phyloP scores from a whole-genome alignment of 768 basidiomycete species.

The Coprinellus micaceus region DNA sequence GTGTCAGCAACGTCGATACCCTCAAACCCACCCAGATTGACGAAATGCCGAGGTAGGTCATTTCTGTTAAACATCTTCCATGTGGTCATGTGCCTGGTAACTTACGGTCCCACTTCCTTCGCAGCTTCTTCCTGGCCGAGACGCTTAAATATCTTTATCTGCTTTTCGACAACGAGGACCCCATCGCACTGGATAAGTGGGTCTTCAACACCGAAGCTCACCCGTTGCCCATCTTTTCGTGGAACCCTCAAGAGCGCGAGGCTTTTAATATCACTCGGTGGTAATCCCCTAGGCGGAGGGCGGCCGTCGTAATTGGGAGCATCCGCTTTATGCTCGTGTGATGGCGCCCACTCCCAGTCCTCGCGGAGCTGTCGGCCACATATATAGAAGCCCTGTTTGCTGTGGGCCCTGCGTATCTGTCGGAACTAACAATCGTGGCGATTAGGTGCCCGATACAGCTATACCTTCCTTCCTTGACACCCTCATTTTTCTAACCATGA shows the following conservation, averaged over 20 bases:
- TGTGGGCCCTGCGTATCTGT: too few species aligned
- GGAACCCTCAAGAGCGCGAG: constrained; percentile 53
- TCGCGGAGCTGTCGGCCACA: too few species aligned
- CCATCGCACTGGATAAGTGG: constrained; percentile 50
- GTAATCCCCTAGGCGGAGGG: neutral
- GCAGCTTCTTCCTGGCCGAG: constrained; percentile 42
- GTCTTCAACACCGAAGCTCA: constrained; percentile 72
- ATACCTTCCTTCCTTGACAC: too few species aligned
- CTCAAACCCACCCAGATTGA: constrained; percentile 29
- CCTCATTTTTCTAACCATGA: too few species aligned
- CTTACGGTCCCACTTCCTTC: neutral
- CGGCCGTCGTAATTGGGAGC: too few species aligned
- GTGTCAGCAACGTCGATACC: constrained; percentile 34
- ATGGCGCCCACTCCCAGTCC: too few species aligned
- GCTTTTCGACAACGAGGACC: constrained; percentile 61
- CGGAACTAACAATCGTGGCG: too few species aligned
- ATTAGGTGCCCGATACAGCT: too few species aligned
- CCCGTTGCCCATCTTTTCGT: constrained; percentile 70
- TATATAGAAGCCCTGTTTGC: too few species aligned
- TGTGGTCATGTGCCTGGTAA: neutral
- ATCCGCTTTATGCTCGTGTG: too few species aligned
- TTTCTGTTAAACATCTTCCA: constrained; percentile 3
- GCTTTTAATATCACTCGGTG: constrained; percentile 34
- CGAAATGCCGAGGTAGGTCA: constrained; percentile 50
- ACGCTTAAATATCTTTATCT: constrained; percentile 70